Percentiles rank a stretch among this genome's conserved stretches.
Conservation (phyloP, 2,329 filamentous ascomycete genomes). For the Pyrenochaeta sp. region DNA sequence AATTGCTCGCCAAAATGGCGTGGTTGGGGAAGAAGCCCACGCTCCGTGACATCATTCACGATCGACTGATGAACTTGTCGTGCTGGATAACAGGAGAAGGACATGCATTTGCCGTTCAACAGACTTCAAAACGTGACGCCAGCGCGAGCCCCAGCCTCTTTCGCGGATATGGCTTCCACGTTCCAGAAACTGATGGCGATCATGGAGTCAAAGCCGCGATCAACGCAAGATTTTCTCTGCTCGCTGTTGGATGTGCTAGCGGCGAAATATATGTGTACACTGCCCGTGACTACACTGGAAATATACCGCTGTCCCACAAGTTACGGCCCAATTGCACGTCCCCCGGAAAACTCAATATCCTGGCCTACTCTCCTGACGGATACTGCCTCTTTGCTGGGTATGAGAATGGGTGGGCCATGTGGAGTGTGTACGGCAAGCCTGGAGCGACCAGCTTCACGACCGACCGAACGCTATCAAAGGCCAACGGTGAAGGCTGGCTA, state of each 20-base stretch:
- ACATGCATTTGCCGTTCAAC: constrained; percentile 88
- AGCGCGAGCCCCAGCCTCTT: constrained; percentile 73
- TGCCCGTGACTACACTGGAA: constrained; percentile 90
- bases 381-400: constrained; percentile 96
- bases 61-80: constrained; percentile 93
- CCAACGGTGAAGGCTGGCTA: constrained; percentile 85
- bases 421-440: constrained; percentile 96
- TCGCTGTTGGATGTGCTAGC: constrained; percentile 83
- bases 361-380: constrained; percentile 92
- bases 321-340: constrained; percentile 74
- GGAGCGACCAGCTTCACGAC: constrained; percentile 83
- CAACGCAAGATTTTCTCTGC: constrained; percentile 92
- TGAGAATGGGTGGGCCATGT: constrained; percentile 90
- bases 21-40: constrained; percentile 82
- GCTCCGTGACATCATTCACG: constrained; percentile 86
- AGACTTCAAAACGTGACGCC: constrained; percentile 53
- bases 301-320: constrained; percentile 85
- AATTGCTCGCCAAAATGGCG: constrained; percentile 84
- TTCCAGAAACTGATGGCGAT: constrained; percentile 66
- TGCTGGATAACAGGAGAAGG: constrained; percentile 93
- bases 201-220: constrained; percentile 79
- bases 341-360: constrained; percentile 74
- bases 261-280: constrained; percentile 89
- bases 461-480: constrained; percentile 68
- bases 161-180: constrained; percentile 89